These are phyloP conservation scores for Picocystis sp. DNA, from an alignment of 163 green algal genomes.

Conservation along the genomic window DNA sequence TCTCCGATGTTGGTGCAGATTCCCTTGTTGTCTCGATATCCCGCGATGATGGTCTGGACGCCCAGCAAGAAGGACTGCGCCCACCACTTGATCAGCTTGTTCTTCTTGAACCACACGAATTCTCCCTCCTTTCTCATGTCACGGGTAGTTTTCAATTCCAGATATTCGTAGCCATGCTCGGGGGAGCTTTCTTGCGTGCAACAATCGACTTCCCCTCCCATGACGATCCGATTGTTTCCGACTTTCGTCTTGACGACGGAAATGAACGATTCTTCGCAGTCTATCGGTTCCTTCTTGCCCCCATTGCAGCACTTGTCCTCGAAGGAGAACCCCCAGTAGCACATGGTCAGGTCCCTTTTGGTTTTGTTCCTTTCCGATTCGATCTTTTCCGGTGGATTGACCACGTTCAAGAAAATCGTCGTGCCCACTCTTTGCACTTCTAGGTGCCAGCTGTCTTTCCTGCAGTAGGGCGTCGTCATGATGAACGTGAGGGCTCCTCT, in stretches of 20 bases:
- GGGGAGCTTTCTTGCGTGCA: not conserved
- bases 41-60: constrained; percentile 11
- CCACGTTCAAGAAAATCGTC: constrained; percentile 11
- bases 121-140: constrained; percentile 8
- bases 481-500: constrained; percentile 12
- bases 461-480: constrained; percentile 8
- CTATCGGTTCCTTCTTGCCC: not conserved
- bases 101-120: constrained; percentile 9
- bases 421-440: constrained; percentile 9
- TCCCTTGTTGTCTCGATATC: constrained; percentile 18
- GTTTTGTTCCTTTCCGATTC: not conserved
- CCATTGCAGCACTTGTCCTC: constrained; percentile 12
- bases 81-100: constrained; percentile 19
- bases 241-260: constrained; percentile 7
- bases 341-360: constrained; percentile 2
- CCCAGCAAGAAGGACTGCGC: constrained; percentile 14
- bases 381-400: constrained; percentile 2
- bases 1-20: constrained; percentile 9
- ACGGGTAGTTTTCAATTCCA: constrained; percentile 17
- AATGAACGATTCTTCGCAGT: constrained; percentile 11
- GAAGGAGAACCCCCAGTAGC: constrained; percentile 16
- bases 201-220: constrained; percentile 16
- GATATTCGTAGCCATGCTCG: not conserved
- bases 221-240: constrained; percentile 8
- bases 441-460: constrained; percentile 10